Evolutionary conservation across 495 filamentous ascomycete species (phyloP), one percentile per base, ranked within the genome.

Genomic region (Xylaria sp.): DNA sequence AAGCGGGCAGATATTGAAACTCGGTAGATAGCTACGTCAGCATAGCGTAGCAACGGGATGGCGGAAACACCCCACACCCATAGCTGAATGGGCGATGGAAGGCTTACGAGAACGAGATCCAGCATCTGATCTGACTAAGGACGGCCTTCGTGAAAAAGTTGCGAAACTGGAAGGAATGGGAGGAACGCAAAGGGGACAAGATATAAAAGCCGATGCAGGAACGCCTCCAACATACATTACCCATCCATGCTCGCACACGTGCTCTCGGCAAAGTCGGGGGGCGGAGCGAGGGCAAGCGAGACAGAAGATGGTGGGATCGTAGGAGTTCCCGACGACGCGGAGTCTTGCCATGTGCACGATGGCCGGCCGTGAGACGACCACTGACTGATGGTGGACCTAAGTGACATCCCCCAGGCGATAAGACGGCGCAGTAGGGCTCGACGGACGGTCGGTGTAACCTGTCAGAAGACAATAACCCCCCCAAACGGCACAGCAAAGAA

Each of bases 381-480:
- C 33, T 43, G 14, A 40, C n/a, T 67, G 48, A 55, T 11, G 19
- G 21, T 6, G n/a, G 12, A 7, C 26, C n/a, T 19, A 55, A 40
- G 35, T n/a, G 43, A 52, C 31, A n/a, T n/a, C 12, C 31, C 12
- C 35, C 44, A 55, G 15, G 64, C 35, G 29, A 55, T 67, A 2
- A 67, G 48, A 55, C 33, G 64, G 64, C 64, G 35, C 48, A 67
- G 35, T 67, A 67, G 64, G 64, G 46, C 64, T 66, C 29, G 41
- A 44, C 29, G 57, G n/a, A 19, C 11, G n/a, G 15, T 0, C n/a
- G 24, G n/a, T 41, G 35, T 35, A 17, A 61, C 33, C 6, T 12
- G 19, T 15, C 37, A 41, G 37, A 24, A n/a, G n/a, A 14, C 50
- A 53, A 53, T 15, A 21, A 5, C 0, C 2, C 19, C 48, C 24